Conservation (phyloP, 345 rosid species). For the Gossypium arboreum region DNA sequence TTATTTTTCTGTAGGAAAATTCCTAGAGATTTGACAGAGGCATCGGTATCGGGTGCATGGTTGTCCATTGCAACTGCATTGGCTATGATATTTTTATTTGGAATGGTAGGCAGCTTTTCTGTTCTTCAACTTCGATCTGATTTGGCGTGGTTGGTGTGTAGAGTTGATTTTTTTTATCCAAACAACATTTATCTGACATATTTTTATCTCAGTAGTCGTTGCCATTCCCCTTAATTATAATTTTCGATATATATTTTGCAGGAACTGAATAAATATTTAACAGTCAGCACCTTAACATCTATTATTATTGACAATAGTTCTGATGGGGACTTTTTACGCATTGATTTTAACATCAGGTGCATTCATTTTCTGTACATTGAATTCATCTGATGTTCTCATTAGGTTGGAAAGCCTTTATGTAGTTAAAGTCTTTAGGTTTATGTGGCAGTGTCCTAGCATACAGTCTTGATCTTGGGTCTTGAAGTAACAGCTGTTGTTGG, state of each 20-base stretch:
- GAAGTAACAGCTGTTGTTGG: background rate
- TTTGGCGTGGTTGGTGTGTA: background rate
- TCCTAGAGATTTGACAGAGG: slow-evolving; percentile 98
- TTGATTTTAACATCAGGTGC: slow-evolving; percentile 92
- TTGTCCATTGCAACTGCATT: slow-evolving; percentile 86
- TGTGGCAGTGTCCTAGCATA: background rate
- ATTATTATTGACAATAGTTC: slow-evolving; percentile 83
- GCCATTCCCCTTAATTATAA: background rate
- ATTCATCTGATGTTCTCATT: background rate
- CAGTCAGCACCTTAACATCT: slow-evolving; percentile 71
- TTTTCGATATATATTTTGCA: slow-evolving; percentile 31
- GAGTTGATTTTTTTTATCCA: background rate
- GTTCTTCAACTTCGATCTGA: background rate
- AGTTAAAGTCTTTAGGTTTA: background rate
- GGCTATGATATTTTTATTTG: slow-evolving; percentile 82
- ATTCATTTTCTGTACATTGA: background rate
- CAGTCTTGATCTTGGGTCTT: background rate
- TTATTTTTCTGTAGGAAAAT: slow-evolving; percentile 67
- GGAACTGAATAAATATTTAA: slow-evolving; percentile 81
- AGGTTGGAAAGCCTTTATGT: background rate
- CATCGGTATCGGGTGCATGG: slow-evolving; percentile 93
- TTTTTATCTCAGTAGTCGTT: background rate
- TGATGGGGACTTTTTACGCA: slow-evolving; percentile 83
- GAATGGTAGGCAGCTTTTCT: slow-evolving; percentile 62
- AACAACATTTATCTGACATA: background rate